A percentile compares a stretch with the other conserved stretches of the same genome.
phyloP scores from a whole-genome alignment of 768 basidiomycete genomes.

The Suillus subaureus region DNA sequence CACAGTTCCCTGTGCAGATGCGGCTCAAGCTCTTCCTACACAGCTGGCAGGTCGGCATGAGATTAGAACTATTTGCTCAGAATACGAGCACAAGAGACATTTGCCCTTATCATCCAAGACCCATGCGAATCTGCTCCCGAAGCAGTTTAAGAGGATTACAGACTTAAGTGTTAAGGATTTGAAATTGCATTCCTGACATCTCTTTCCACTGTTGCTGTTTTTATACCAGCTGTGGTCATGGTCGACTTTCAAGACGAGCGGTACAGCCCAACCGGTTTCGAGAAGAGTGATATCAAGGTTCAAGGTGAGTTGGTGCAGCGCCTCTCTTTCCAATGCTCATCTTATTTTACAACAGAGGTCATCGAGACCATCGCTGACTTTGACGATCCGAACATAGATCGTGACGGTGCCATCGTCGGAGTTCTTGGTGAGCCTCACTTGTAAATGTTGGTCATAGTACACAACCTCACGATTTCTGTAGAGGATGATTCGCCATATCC shows the following conservation, averaged over 20 bases:
- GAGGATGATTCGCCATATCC: conserved; percentile 85
- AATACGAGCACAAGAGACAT: conserved; percentile 3
- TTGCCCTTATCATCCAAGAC: conserved; percentile 13
- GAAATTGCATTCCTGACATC: not conserved
- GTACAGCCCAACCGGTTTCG: conserved; percentile 12
- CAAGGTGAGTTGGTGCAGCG: conserved; percentile 7
- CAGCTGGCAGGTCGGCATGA: not conserved
- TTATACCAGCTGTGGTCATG: conserved; percentile 14
- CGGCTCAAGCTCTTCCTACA: not conserved
- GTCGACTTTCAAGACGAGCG: conserved; percentile 3
- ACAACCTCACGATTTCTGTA: conserved; percentile 24
- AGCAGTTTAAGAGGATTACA: not conserved
- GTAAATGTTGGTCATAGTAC: not conserved
- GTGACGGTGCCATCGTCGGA: conserved; percentile 16
- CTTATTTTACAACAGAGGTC: conserved; percentile 7
- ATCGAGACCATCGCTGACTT: conserved; percentile 23
- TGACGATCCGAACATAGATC: conserved; percentile 41
- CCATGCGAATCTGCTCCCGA: conserved; percentile 6
- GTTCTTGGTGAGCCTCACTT: conserved; percentile 18
- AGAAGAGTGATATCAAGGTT: conserved; percentile 17
- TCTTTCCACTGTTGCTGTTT: not conserved
- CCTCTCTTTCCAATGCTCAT: not conserved
- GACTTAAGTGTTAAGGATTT: not conserved
- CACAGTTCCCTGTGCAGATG: conserved; percentile 6
- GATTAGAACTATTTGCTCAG: not conserved